Evolutionary conservation across 2,329 filamentous ascomycete genomes (phyloP).

Genomic region (Apiospora arundinis): DNA sequence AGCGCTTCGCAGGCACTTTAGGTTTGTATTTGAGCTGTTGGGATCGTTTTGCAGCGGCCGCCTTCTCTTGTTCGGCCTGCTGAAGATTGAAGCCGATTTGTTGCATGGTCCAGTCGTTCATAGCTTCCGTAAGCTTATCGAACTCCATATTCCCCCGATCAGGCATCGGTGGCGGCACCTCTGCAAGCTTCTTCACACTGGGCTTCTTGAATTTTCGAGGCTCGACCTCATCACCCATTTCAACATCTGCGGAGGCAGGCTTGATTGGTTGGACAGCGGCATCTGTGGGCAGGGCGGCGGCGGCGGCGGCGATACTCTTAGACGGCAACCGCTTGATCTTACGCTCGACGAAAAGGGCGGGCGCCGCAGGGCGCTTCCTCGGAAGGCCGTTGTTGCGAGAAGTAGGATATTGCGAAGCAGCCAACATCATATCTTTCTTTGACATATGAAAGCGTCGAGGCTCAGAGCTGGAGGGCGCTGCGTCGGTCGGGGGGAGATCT

Average conservation of each 20-base stretch:
- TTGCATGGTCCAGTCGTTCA: conserved; percentile 58
- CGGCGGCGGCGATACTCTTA: conserved; percentile 29
- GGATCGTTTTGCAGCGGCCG: background rate
- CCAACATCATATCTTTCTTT: conserved; percentile 49
- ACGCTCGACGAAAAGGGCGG: conserved; percentile 64
- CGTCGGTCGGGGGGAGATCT: background rate
- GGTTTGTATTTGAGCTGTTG: conserved; percentile 56
- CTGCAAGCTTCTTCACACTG: conserved; percentile 37
- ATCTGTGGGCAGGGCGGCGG: conserved; percentile 23
- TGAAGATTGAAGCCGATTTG: conserved; percentile 62
- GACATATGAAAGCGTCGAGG: conserved; percentile 64
- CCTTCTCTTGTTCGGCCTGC: conserved; percentile 49
- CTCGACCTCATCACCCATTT: conserved; percentile 32
- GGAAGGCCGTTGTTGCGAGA: conserved; percentile 38
- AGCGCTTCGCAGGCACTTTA: conserved; percentile 61
- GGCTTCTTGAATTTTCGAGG: conserved; percentile 43
- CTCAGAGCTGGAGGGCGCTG: conserved; percentile 36
- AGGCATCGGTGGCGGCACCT: conserved; percentile 37
- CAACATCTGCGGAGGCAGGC: conserved; percentile 25
- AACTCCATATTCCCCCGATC: conserved; percentile 47
- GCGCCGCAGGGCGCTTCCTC: conserved; percentile 50
- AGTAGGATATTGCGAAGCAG: conserved; percentile 30
- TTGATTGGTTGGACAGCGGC: conserved; percentile 6
- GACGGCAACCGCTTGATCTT: conserved; percentile 44
- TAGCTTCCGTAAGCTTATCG: conserved; percentile 39